These are phyloP conservation scores for Myxozyma udenii DNA, from an alignment of 805 yeast genomes.

Conservation along the genomic window DNA sequence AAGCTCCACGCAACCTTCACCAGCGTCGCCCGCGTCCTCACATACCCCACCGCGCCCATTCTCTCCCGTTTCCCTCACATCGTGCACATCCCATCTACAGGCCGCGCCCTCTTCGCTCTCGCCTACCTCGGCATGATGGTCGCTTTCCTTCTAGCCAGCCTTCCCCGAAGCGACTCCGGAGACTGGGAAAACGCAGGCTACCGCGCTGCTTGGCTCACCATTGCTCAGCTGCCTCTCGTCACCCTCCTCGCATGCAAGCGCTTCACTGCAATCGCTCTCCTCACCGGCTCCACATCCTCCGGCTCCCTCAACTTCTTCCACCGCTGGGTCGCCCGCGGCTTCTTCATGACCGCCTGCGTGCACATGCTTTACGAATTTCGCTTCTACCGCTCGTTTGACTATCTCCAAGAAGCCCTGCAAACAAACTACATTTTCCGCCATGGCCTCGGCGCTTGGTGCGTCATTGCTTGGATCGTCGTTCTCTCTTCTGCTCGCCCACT, in stretches of 20 bases:
- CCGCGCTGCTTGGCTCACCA: constrained; percentile 34
- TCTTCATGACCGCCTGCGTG: constrained; percentile 31
- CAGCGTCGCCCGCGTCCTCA: constrained; percentile 11
- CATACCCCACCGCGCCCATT: constrained; percentile 11
- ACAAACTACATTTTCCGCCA: constrained; percentile 24
- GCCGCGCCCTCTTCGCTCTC: constrained; percentile 11
- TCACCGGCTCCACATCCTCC: constrained; percentile 30
- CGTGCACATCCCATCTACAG: constrained; percentile 19
- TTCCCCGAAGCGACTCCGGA: constrained; percentile 1
- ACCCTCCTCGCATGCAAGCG: constrained; percentile 31
- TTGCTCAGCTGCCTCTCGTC: constrained; percentile 34
- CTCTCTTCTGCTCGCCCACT: constrained; percentile 36
- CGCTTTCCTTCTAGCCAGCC: constrained; percentile 28
- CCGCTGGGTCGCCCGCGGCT: constrained; percentile 34
- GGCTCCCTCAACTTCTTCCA: constrained; percentile 32
- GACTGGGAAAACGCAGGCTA: constrained; percentile 31
- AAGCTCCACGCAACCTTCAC: constrained; percentile 11
- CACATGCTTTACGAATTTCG: constrained; percentile 32
- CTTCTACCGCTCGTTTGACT: constrained; percentile 26
- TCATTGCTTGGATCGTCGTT: constrained; percentile 32
- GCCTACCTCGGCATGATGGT: constrained; percentile 27
- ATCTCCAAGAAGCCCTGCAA: constrained; percentile 17
- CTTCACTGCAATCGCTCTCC: constrained; percentile 21
- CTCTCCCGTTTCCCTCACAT: constrained; percentile 2
- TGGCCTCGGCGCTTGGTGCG: constrained; percentile 32